Conservation (phyloP, 768 basidiomycete species). For the Lentinus tigrinus region DNA sequence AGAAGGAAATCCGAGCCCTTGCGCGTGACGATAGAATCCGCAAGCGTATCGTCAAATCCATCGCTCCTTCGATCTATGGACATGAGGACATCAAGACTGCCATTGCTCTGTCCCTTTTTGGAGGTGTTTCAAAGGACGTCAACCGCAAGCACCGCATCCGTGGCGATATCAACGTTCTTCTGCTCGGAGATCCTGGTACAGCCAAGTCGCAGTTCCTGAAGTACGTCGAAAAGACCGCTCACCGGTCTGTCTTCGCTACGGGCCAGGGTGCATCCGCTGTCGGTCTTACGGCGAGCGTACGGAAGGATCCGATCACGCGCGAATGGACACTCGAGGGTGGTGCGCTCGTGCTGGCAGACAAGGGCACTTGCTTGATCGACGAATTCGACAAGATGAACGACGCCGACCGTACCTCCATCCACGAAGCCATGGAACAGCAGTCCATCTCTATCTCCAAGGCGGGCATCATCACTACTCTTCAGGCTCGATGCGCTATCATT, state of each 20-base stretch:
- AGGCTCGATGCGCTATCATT: conserved; percentile 96
- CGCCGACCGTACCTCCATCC: conserved; percentile 94
- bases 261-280: conserved; percentile 98
- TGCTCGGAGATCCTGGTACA: conserved; percentile 97
- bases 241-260: conserved; percentile 95
- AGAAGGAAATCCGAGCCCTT: conserved; percentile 84
- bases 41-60: conserved; percentile 97
- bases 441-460: conserved; percentile 99
- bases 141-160: conserved; percentile 95
- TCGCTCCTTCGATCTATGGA: conserved; percentile 98
- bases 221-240: conserved; percentile 98
- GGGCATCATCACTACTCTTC: conserved; percentile 96
- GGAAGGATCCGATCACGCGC: conserved; percentile 94
- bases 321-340: conserved; percentile 99
- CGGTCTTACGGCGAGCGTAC: conserved; percentile 97
- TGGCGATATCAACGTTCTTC: conserved; percentile 95
- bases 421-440: conserved; percentile 99
- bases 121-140: conserved; percentile 93
- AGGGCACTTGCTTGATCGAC: conserved; percentile 96
- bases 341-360: conserved; percentile 96
- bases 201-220: conserved; percentile 99
- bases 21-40: conserved; percentile 92
- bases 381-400: conserved; percentile 99
- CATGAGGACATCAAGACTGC: conserved; percentile 99
- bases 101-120: conserved; percentile 90